Evolutionary conservation across 495 filamentous ascomycete genomes (phyloP).

Genomic region (Neurospora tetrasperma): DNA sequence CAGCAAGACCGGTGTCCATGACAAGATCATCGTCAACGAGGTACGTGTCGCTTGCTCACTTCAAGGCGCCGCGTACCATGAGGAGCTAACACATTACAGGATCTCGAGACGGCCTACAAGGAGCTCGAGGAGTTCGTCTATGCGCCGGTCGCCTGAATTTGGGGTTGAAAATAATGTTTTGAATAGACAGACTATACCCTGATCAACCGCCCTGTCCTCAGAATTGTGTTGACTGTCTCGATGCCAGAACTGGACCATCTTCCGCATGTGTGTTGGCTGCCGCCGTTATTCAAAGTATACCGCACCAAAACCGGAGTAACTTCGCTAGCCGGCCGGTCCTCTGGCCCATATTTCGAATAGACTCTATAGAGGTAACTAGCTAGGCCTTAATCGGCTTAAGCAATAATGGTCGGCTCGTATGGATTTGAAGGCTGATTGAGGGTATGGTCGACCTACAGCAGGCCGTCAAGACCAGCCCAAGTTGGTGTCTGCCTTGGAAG

Average conservation of each 20-base stretch:
- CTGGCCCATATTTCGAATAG: background rate
- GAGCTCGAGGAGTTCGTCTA: slow-evolving; percentile 62
- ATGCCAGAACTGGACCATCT: background rate
- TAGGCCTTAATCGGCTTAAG: background rate
- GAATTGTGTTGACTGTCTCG: background rate
- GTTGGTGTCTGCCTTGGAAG: background rate
- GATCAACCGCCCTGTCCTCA: background rate
- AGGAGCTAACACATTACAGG: slow-evolving; percentile 13
- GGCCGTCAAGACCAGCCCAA: background rate
- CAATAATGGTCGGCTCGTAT: background rate
- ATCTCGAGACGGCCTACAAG: slow-evolving; percentile 71
- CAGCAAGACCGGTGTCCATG: slow-evolving; percentile 65
- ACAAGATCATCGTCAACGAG: slow-evolving; percentile 83
- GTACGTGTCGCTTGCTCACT: slow-evolving; percentile 7
- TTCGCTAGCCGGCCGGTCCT: too few species aligned
- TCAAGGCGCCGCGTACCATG: background rate
- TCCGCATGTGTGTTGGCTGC: background rate
- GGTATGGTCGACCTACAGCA: background rate
- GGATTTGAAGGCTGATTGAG: background rate
- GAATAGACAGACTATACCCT: slow-evolving; percentile 9
- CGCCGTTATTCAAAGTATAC: background rate
- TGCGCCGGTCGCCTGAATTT: slow-evolving; percentile 11
- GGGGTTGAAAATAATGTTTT: background rate
- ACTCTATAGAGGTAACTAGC: background rate
- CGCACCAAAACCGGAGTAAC: background rate